Evolutionary conservation across 495 filamentous ascomycete species (phyloP).

Genomic region (Pseudevernia furfuracea): DNA sequence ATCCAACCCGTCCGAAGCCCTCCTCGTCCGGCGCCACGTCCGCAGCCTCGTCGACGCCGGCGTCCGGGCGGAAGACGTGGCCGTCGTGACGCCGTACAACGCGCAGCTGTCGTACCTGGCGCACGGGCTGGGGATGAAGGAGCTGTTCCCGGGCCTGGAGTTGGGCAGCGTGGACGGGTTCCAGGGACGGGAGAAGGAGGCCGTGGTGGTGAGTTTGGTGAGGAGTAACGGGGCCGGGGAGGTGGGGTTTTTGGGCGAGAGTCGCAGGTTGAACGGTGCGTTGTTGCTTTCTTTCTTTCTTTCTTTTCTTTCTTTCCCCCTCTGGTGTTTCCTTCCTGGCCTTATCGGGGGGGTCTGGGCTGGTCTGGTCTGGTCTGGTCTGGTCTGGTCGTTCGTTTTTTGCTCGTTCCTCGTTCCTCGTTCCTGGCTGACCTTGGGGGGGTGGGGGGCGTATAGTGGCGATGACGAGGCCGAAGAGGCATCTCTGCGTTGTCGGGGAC

Average conservation of each 20-base stretch:
- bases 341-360: too few relatives aligned
- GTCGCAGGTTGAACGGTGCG: conserved; percentile 75
- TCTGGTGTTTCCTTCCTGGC: not conserved
- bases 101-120: conserved; percentile 79
- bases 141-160: conserved; percentile 75
- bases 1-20: conserved; percentile 86
- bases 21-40: conserved; percentile 71
- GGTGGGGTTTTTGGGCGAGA: conserved; percentile 92
- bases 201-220: conserved; percentile 82
- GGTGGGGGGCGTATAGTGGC: conserved; percentile 44
- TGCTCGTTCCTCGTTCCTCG: too few relatives aligned
- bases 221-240: conserved; percentile 79
- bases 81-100: conserved; percentile 93
- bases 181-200: conserved; percentile 95
- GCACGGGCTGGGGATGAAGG: conserved; percentile 52
- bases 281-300: not conserved
- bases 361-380: too few relatives aligned
- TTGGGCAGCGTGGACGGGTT: conserved; percentile 94
- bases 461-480: conserved; percentile 88
- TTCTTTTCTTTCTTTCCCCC: not conserved
- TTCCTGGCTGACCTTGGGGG: too few relatives aligned
- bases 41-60: conserved; percentile 66
- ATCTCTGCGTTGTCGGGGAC: conserved; percentile 85
- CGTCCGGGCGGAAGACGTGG: conserved; percentile 71
- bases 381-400: too few relatives aligned